Percentiles rank a stretch among this genome's conserved stretches.
phyloP scores from a whole-genome alignment of 345 rosid genomes.

The Citropsis articulata region DNA sequence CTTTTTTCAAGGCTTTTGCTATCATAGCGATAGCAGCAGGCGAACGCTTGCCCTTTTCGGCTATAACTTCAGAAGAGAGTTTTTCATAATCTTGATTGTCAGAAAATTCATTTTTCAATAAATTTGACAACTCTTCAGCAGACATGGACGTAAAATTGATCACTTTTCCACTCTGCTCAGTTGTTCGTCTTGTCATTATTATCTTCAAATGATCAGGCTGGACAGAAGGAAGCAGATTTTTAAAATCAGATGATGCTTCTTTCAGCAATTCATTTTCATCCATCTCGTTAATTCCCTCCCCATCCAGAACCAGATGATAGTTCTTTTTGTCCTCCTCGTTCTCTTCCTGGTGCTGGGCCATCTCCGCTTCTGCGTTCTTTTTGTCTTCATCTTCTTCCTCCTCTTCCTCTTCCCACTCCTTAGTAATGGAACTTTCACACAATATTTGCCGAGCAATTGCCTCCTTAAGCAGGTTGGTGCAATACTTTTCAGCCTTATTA shows the following conservation, averaged over 20 bases:
- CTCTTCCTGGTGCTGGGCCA: no score
- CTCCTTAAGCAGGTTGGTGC: constrained; percentile 20
- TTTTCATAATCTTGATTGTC: not conserved
- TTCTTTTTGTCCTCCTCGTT: not conserved
- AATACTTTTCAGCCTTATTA: constrained; percentile 20
- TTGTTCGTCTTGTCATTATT: constrained; percentile 23
- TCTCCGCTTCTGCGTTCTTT: not conserved
- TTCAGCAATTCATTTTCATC: not conserved
- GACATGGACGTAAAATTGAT: not conserved
- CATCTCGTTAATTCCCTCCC: constrained; percentile 25
- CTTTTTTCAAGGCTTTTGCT: constrained; percentile 27
- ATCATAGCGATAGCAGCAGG: constrained; percentile 37
- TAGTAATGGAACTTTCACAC: constrained; percentile 17
- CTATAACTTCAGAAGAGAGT: not conserved
- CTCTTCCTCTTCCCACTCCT: constrained; percentile 34
- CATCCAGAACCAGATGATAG: constrained; percentile 40
- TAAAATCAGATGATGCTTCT: not conserved
- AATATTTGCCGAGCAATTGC: constrained; percentile 37
- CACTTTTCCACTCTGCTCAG: not conserved
- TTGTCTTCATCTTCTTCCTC: not conserved
- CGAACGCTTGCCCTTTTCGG: constrained; percentile 1
- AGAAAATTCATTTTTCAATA: constrained; percentile 15
- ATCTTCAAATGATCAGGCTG: not conserved
- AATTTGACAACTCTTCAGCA: not conserved
- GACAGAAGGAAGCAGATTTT: not conserved